A percentile compares a stretch with the other conserved stretches of the same genome.
phyloP scores from a whole-genome alignment of 176 grass and related monocot genomes.

The Avena eriantha region DNA sequence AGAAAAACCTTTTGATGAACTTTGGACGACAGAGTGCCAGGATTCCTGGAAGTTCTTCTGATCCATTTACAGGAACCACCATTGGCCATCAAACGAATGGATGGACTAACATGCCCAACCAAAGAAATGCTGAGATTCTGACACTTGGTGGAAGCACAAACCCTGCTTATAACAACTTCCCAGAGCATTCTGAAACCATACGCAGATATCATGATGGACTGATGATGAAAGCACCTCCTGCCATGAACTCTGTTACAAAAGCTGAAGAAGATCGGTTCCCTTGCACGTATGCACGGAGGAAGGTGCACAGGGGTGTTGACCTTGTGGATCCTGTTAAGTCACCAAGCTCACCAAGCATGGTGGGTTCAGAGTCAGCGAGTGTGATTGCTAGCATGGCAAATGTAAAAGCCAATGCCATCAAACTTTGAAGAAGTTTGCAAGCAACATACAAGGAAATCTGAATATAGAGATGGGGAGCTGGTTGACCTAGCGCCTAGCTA shows the following conservation, averaged over 20 bases:
- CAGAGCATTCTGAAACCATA: constrained; percentile 25
- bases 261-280: constrained; percentile 56
- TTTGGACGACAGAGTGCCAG: constrained; percentile 43
- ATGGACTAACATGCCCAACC: background rate
- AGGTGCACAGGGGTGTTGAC: constrained; percentile 59
- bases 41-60: constrained; percentile 22
- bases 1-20: constrained; percentile 64
- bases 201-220: constrained; percentile 17
- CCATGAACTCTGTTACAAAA: constrained; percentile 13
- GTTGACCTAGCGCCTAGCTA: constrained; percentile 7
- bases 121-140: constrained; percentile 38
- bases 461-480: constrained; percentile 24
- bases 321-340: constrained; percentile 39
- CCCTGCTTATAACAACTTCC: constrained; percentile 4
- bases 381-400: constrained; percentile 39
- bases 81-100: constrained; percentile 22
- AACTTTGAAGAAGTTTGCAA: constrained; percentile 41
- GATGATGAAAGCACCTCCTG: constrained; percentile 30
- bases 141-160: constrained; percentile 30
- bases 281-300: constrained; percentile 80
- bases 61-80: background rate
- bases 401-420: constrained; percentile 52
- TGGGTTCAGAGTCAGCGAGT: constrained; percentile 38
- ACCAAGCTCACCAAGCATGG: constrained; percentile 33
- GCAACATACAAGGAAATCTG: constrained; percentile 25